phyloP scores from a whole-genome alignment of 495 filamentous ascomycete genomes.

The Ramalina intermedia region DNA sequence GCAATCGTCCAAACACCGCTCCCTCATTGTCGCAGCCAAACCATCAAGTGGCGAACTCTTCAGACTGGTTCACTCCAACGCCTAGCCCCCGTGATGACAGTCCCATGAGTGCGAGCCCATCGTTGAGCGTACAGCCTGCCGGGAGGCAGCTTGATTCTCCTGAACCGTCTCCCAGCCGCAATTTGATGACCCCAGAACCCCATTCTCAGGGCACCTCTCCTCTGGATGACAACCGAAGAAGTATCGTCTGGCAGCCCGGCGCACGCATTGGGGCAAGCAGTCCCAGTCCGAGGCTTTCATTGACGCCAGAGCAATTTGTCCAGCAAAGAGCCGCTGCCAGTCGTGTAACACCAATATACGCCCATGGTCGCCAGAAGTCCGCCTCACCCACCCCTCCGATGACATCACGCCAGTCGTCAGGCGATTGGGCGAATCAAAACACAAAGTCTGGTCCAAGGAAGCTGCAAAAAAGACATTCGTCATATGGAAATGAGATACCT shows the following conservation, averaged over 20 bases:
- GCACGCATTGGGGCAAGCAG: constrained; percentile 29
- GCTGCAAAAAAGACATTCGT: constrained; percentile 17
- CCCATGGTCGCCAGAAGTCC: constrained; percentile 15
- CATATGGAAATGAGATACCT: constrained; percentile 25
- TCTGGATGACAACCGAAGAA: constrained; percentile 40
- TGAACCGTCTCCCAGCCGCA: constrained; percentile 17
- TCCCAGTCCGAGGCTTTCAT: constrained; percentile 26
- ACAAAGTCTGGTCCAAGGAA: constrained; percentile 16
- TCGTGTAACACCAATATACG: constrained; percentile 36
- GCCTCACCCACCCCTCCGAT: constrained; percentile 31
- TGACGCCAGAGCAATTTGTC: constrained; percentile 71
- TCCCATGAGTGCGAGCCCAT: neutral
- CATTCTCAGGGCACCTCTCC: constrained; percentile 13
- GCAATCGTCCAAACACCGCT: constrained; percentile 11
- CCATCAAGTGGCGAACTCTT: constrained; percentile 19
- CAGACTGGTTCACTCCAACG: constrained; percentile 4
- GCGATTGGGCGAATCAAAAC: constrained; percentile 35
- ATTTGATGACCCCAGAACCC: constrained; percentile 16
- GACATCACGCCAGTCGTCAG: constrained; percentile 31
- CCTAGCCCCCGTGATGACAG: constrained; percentile 19
- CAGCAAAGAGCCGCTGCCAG: constrained; percentile 57
- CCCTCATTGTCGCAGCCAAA: constrained; percentile 16
- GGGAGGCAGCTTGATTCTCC: constrained; percentile 1
- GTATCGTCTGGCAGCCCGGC: constrained; percentile 68
- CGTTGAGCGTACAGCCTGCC: constrained; percentile 2